Base-by-base conservation (phyloP, 176 grass and related monocot genomes). In the Elaeis guineensis region DNA sequence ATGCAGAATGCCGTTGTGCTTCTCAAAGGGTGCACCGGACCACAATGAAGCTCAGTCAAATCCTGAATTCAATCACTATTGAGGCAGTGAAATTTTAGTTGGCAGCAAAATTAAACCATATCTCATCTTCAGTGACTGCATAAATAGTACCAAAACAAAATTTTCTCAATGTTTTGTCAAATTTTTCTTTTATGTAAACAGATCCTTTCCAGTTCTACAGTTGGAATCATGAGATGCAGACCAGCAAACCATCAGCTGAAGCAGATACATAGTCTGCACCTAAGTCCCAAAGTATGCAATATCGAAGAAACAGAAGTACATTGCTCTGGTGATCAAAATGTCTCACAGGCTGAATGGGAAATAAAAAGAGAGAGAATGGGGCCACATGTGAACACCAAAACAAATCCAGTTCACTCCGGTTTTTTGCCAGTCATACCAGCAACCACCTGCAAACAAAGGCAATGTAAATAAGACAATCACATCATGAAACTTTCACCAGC, bases 371-470 rank as follows among this genome's bases (percentile, higher is more conserved):
- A 2, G 19, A 19, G 20, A 58, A 65, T 3, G 17, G 26, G 5
- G 18, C n/a, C 32, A 48, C 6, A 66, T 14, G 11, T 2, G 6
- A 28, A 53, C 25, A 22, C 59, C 54, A 51, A 39, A 6, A 51
- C 24, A 71, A 11, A 71, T 65, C 19, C 6, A 49, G 20, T 54
- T 62, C 50, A 79, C 49, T 85, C 66, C 28, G 53, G 69, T 81
- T 78, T 78, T 72, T 92, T 92, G 55, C 81, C 81, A 0, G 72
- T 89, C 28, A 97, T 84, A 64, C 93, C 87, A 67, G 93, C 87
- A 52, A 85, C 79, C 35, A 97, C 93, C 93, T 97, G 80, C 18
- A 62, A 15, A 52, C 49, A 35, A 15, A 21, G 9, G n/a, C 16
- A 29, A 56, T 5, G 5, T 63, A 19, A 18, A 51, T 44, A 52